These are phyloP conservation scores for Fraxinus platypoda DNA, from an alignment of 305 asterid genomes.

Conservation along the genomic window DNA sequence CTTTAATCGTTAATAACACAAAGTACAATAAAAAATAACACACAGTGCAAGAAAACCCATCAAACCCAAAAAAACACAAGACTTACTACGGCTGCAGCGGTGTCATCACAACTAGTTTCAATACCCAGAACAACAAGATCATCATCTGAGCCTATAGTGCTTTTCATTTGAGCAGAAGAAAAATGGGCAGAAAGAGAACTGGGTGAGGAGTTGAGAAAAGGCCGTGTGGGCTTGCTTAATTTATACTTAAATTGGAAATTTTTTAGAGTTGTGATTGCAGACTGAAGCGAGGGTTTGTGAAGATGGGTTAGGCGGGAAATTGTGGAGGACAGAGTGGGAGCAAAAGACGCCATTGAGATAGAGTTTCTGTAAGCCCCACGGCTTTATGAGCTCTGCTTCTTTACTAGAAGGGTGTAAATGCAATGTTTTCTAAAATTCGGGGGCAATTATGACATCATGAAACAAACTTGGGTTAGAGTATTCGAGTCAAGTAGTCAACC, in stretches of 20 bases:
- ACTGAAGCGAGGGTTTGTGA: conserved; percentile 38
- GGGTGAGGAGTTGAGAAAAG: conserved; percentile 22
- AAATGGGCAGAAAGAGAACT: conserved; percentile 29
- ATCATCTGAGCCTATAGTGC: conserved; percentile 33
- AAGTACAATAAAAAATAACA: conserved; percentile 26
- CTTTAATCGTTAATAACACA: conserved; percentile 20
- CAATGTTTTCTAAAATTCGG: not conserved
- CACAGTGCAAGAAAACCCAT: conserved; percentile 9
- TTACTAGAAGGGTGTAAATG: conserved; percentile 21
- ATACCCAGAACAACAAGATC: conserved; percentile 70
- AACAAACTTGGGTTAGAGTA: conserved; percentile 6
- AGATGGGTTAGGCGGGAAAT: conserved; percentile 52
- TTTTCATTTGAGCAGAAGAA: conserved; percentile 27
- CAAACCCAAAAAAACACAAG: not conserved
- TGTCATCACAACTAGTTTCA: conserved; percentile 94
- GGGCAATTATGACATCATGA: not conserved
- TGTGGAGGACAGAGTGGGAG: conserved; percentile 47
- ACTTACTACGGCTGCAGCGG: conserved; percentile 97
- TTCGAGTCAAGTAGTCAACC: not conserved
- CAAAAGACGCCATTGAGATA: conserved; percentile 44
- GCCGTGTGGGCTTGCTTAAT: conserved; percentile 18
- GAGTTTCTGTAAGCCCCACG: conserved; percentile 7
- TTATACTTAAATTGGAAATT: conserved; percentile 17
- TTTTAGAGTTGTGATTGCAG: conserved; percentile 26
- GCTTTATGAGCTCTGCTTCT: too few relatives aligned